Evolutionary conservation across 2,329 filamentous ascomycete species (phyloP), one percentile per base, ranked within the genome.

Genomic region (Aureobasidium uvarum): DNA sequence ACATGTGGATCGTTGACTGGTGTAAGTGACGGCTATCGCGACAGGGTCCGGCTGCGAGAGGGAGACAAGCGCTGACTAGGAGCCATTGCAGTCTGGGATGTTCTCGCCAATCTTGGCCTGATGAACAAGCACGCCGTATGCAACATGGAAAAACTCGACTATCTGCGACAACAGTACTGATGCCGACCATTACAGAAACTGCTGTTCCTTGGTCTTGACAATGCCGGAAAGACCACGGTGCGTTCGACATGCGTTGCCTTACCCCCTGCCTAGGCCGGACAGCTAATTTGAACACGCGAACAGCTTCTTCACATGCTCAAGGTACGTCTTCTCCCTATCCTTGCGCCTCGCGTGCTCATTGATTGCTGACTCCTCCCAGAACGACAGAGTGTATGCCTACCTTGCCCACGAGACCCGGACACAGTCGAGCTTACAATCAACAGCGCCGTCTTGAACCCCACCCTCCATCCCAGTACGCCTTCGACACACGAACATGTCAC

Each of bases 1-100:
- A 65, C 51, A 96, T 96, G 92, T 96, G 91, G 91, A 90, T 96
- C 78, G 81, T 96, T 77, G 92, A 94, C 86, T 96, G 92, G 92
- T 96, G 91, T 96, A 92, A 72, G 82, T 80, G 58, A 56, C 66
- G 58, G 56, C 60, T 65, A 41, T 66, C 38, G 39, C 54, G 16
- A 58, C 23, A 45, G 56, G 66, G 64, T 66, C 10, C 64, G 51
- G 60, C 70, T 72, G 33, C 54, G 41, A 54, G 33, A 25, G 33
- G 38, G 23, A 52, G 23, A 51, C 45, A 52, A 62, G 50, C 54
- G 51, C 54, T 60, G 60, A 67, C 66, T 8, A 38, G 66, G 31
- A 41, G 7, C 8, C 50, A 62, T 7, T 65, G 65, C 71, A 92
- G 92, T 96, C 81, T 96, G 91, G 85, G 91, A 96, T 82, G 83